Evolutionary conservation across 257 asterid species (phyloP).

Genomic region (Solanum bulbocastanum): DNA sequence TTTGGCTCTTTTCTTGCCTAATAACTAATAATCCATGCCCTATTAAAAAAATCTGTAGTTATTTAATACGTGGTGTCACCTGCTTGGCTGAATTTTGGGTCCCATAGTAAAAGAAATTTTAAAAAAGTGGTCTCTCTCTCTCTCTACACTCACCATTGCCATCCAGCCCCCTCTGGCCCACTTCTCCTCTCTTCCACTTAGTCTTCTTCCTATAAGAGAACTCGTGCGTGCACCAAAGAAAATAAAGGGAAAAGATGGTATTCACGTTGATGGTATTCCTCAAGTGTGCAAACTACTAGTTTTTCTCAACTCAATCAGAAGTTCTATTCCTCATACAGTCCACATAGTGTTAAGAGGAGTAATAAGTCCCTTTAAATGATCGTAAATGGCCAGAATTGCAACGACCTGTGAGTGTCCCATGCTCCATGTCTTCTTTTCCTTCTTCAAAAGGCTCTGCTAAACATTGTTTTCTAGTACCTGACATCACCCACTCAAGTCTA

Average conservation of each 20-base stretch:
- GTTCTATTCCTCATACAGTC: not conserved
- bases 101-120: not conserved
- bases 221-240: not conserved
- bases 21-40: not conserved
- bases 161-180: not conserved
- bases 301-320: not conserved
- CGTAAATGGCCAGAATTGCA: not conserved
- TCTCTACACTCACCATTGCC: not conserved
- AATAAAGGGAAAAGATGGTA: not conserved
- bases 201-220: not conserved
- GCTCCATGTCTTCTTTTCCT: not conserved
- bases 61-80: not conserved
- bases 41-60: not conserved
- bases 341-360: not conserved
- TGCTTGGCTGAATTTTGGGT: not conserved
- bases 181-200: not conserved
- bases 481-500: not conserved
- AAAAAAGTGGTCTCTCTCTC: not conserved
- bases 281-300: not conserved
- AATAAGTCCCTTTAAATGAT: not conserved
- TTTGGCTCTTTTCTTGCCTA: not conserved
- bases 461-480: not conserved
- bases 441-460: not conserved
- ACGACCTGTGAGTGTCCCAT: not conserved
- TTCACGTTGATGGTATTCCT: not conserved